These are phyloP conservation scores for Laburnicola sp. DNA, from an alignment of 2,329 filamentous ascomycete species.

Conservation along the genomic window DNA sequence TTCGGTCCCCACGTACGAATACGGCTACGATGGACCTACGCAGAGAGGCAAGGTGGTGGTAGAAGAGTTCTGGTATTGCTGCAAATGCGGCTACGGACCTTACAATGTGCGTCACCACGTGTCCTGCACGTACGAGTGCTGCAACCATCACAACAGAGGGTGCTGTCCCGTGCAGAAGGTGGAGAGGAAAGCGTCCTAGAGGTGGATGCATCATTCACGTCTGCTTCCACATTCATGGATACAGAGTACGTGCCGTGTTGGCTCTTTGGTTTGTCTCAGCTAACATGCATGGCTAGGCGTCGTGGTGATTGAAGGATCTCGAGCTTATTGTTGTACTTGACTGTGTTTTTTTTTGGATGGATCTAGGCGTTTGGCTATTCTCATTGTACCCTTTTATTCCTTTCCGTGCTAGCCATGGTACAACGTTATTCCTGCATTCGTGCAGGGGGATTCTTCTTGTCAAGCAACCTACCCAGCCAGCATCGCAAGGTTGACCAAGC, in stretches of 20 bases:
- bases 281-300: no score
- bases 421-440: neutral
- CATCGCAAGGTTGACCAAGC: neutral
- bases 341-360: neutral
- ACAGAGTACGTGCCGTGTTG: no score
- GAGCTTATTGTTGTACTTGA: neutral
- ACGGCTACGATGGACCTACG: neutral
- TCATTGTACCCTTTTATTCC: neutral
- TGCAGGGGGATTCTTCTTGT: neutral
- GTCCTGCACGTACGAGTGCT: neutral
- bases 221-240: no score
- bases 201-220: no score
- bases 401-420: neutral
- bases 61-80: constrained; percentile 3
- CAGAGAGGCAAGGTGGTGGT: neutral
- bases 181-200: neutral
- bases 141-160: neutral
- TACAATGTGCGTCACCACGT: neutral
- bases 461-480: neutral
- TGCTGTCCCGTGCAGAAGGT: neutral
- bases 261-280: no score
- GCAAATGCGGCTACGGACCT: neutral
- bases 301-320: no score
- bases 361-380: neutral
- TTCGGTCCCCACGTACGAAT: no score